Evolutionary conservation across 768 basidiomycete species (phyloP).

Genomic region (Amanita phalloides): DNA sequence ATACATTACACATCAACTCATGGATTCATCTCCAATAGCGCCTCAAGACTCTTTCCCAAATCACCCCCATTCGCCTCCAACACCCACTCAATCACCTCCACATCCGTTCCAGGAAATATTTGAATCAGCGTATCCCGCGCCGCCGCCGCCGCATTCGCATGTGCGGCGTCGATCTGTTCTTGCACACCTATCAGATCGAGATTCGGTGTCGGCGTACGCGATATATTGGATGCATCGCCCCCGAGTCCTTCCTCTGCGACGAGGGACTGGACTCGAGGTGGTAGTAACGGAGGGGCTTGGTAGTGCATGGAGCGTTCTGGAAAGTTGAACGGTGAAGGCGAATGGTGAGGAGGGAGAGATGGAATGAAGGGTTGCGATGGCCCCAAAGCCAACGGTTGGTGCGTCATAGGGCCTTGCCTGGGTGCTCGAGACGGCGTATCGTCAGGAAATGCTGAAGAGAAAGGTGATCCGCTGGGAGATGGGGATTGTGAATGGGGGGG

Average conservation of each 20-base stretch:
- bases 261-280: conserved; percentile 34
- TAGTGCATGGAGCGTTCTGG: conserved; percentile 9
- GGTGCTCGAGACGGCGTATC: conserved; percentile 39
- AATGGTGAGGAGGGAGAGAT: conserved; percentile 15
- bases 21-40: conserved; percentile 60
- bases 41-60: conserved; percentile 84
- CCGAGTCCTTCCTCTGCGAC: background rate
- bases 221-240: conserved; percentile 24
- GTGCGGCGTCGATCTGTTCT: conserved; percentile 68
- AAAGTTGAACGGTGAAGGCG: conserved; percentile 9
- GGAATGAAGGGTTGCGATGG: conserved; percentile 30
- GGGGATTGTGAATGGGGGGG: conserved; percentile 32
- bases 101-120: conserved; percentile 80
- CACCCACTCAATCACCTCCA: conserved; percentile 81
- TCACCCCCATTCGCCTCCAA: conserved; percentile 85
- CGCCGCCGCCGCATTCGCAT: conserved; percentile 62
- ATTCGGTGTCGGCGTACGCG: conserved; percentile 58
- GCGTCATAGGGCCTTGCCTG: conserved; percentile 26
- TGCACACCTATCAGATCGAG: conserved; percentile 64
- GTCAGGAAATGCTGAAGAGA: conserved; percentile 22
- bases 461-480: conserved; percentile 23
- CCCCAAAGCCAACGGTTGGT: conserved; percentile 38
- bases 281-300: conserved; percentile 28
- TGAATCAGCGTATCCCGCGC: conserved; percentile 70
- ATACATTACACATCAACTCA: conserved; percentile 20